A percentile compares a stretch with the other conserved stretches of the same genome.
Conservation (phyloP, 129 eudicot species). For the Arctium minus region DNA sequence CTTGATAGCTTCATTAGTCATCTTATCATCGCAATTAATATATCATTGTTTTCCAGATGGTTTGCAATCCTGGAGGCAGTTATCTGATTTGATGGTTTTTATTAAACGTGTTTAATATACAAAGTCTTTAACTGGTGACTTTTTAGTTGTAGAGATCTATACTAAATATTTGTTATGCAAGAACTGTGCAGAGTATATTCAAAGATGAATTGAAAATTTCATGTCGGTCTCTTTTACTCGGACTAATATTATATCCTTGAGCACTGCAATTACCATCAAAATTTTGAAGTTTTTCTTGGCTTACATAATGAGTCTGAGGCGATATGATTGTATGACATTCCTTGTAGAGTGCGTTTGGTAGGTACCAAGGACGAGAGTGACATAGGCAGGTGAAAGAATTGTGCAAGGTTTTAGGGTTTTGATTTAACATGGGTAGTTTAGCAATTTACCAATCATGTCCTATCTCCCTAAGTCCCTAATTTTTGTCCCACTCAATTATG, state of each 20-base stretch:
- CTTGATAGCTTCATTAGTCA: neutral
- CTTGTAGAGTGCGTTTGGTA: too few species aligned
- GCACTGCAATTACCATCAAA: too few species aligned
- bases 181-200: neutral
- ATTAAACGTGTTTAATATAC: neutral
- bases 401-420: too few species aligned
- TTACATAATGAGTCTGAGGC: too few species aligned
- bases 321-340: too few species aligned
- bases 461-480: too few species aligned
- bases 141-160: neutral
- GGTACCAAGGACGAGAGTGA: too few species aligned
- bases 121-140: neutral
- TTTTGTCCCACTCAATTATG: too few species aligned
- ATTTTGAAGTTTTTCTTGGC: too few species aligned
- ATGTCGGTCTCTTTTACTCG: neutral
- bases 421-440: too few species aligned
- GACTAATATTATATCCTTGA: neutral
- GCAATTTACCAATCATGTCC: too few species aligned
- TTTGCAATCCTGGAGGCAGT: neutral
- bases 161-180: neutral
- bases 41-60: neutral
- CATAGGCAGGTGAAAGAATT: too few species aligned
- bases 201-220: neutral
- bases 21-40: neutral
- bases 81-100: neutral